Base-by-base conservation (phyloP, 495 filamentous ascomycete genomes). In the Xylaria scruposa region DNA sequence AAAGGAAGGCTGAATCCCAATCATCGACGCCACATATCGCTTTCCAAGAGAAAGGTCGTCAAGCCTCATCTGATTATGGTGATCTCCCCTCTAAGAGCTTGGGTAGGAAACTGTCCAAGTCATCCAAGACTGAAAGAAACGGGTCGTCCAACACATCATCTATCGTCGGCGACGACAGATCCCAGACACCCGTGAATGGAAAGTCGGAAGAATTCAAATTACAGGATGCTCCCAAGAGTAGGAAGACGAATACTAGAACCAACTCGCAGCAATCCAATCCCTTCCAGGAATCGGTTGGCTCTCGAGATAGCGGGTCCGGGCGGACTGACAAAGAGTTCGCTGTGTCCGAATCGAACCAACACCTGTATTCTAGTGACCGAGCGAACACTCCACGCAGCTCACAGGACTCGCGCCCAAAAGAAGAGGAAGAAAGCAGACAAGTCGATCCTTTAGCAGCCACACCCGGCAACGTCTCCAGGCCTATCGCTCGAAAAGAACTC, bases 21-120 rank as follows among this genome's bases (percentile, higher is more conserved):
- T 79, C 84, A 3, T 84, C 88, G 12, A 93, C 92, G 9, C 93
- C 94, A 44, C 94, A 98, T 80, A 97, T 97, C 77, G 93, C 93
- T 47, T 97, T 93, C 78, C 94, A 97, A 79, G 93, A 97, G 76
- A 95, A 94, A 77, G 90, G 90, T 0, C 88, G 93, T 59, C 89
- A 93, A 75, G 71, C 83, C 4, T 86, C 87, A 6, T 83, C 85
- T 13, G 87, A 89, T 12, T 78, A 85, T 49, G 85, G 87, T 44
- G 82, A 71, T 42, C 80, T 81, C 4, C 85, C 83, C 63, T 73
- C 77, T 62, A 78, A 83, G 56, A 77, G 81, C 12, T 75, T 83
- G 6, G 71, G 75, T 24, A 79, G 86, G 19, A 87, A 84, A 71
- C 77, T 84, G 1, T 86, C 85, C 21, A 85, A 85, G 75, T 79